A percentile compares a stretch with the other conserved stretches of the same genome.
phyloP scores from a whole-genome alignment of 2,329 filamentous ascomycete genomes.

The Paraphaeosphaeria sporulosa region DNA sequence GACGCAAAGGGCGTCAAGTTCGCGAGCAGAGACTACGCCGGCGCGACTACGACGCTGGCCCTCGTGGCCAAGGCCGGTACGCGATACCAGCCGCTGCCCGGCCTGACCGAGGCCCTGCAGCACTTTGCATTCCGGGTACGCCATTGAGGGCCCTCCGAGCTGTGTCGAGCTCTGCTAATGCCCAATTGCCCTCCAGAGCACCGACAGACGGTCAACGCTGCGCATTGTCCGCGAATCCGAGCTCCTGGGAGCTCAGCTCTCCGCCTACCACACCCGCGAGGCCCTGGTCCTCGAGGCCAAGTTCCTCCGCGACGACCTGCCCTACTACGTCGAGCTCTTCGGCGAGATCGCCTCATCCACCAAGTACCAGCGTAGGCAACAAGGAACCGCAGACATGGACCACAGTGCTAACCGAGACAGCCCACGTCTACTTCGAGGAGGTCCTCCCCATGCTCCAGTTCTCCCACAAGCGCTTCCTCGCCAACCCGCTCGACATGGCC shows the following conservation, averaged over 20 bases:
- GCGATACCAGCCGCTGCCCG: constrained; percentile 88
- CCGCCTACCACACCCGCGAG: constrained; percentile 89
- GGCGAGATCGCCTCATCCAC: constrained; percentile 89
- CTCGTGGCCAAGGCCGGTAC: constrained; percentile 94
- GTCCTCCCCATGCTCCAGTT: constrained; percentile 78
- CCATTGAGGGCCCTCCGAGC: constrained; percentile 26
- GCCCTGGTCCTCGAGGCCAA: constrained; percentile 90
- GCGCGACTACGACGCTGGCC: constrained; percentile 88
- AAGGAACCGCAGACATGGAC: constrained; percentile 22
- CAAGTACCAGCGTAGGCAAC: constrained; percentile 72
- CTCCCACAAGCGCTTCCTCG: constrained; percentile 76
- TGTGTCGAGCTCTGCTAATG: constrained; percentile 33
- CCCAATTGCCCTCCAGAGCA: constrained; percentile 68
- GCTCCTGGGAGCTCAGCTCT: constrained; percentile 90
- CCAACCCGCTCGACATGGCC: constrained; percentile 72
- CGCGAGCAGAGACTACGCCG: constrained; percentile 86
- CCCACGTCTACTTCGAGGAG: constrained; percentile 89
- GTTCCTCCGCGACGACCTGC: constrained; percentile 94
- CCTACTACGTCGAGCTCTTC: constrained; percentile 96
- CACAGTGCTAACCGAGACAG: constrained; percentile 56
- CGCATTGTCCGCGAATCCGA: constrained; percentile 95
- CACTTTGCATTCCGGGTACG: constrained; percentile 96
- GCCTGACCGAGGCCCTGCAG: constrained; percentile 87
- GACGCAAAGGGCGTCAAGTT: constrained; percentile 90
- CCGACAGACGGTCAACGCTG: constrained; percentile 84